A percentile compares a stretch with the other conserved stretches of the same genome.
Evolutionary conservation across 768 basidiomycete species (phyloP).

Genomic region (Brasilioporus rufonigricans): DNA sequence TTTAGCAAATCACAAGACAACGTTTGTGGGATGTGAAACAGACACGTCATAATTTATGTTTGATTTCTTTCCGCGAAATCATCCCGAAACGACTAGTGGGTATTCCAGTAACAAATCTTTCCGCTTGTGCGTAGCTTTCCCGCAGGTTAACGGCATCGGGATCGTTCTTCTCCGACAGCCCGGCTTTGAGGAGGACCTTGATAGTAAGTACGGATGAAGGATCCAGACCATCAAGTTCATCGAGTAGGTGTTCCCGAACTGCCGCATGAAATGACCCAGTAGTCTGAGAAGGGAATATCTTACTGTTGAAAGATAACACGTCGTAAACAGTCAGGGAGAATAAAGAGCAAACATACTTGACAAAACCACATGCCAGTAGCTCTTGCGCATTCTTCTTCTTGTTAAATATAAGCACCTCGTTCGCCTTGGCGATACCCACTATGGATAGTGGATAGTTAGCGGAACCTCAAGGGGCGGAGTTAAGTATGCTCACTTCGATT

Average conservation of each 20-base stretch:
- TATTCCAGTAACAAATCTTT: conserved; percentile 58
- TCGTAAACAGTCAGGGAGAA: not conserved
- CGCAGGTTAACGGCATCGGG: conserved; percentile 64
- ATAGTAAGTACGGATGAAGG: conserved; percentile 50
- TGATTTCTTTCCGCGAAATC: conserved; percentile 63
- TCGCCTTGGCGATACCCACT: conserved; percentile 72
- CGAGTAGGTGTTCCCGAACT: conserved; percentile 47
- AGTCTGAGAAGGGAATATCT: conserved; percentile 56
- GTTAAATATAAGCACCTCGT: conserved; percentile 69
- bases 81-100: conserved; percentile 52
- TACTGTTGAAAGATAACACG: conserved; percentile 33
- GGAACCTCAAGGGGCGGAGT: not conserved
- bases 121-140: conserved; percentile 71
- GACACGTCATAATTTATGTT: conserved; percentile 51
- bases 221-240: conserved; percentile 60
- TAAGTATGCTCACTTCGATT: conserved; percentile 51
- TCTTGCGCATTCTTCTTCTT: conserved; percentile 62
- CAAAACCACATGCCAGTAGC: conserved; percentile 56
- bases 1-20: not conserved
- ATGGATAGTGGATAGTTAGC: not conserved
- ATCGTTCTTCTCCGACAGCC: conserved; percentile 59
- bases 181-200: conserved; percentile 53
- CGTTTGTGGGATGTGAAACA: not conserved
- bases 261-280: conserved; percentile 52
- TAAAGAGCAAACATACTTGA: conserved; percentile 47